Evolutionary conservation across 345 rosid species (phyloP), one percentile per base, ranked within the genome.

Genomic region (Populus deltoides): DNA sequence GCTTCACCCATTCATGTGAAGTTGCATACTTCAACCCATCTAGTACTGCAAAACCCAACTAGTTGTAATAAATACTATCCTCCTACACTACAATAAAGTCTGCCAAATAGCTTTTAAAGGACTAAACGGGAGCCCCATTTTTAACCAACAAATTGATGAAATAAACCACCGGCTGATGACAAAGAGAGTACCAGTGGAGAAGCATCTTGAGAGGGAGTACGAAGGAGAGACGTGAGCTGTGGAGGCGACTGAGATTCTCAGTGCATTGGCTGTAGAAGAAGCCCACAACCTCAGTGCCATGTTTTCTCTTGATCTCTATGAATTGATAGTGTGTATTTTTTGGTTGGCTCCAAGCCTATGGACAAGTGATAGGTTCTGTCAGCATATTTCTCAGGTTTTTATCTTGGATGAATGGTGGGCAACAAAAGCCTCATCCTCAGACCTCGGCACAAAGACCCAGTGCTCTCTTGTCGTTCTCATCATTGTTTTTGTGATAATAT

Each of bases 281-380:
- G 93, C 96, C 99, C 99, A 95, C 86, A 92, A 87, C 86, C 96
- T 88, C 53, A 95, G 88, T 59, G 99, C 98, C 98, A 95, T 93
- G 62, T 39, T 38, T 10, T 68, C 8, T 67, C 39, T 45, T 59
- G 36, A 61, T 25, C 70, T 66, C 65, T 69, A 71, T 55, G 29
- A 78, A 63, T 66, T 3, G 49, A 51, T 25, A 25, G 9, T 38
- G 2, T 63, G 43, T 68, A 5, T 43, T 80, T 68, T 76, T 68
- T 76, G 81, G 69, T 79, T 68, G 65, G 83, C 68, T 79, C 76
- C 77, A 59, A 62, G 71, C 35, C 38, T 63, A 8, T 35, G 49
- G 31, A 68, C 24, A 22, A 70, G 12, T 70, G 66, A 77, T 49
- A 68, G 43, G 31, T 31, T 51, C 33, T 15, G 24, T 2, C 27